Conservation (phyloP, 108 stramenopile species). For the Nitzschia sp. region DNA sequence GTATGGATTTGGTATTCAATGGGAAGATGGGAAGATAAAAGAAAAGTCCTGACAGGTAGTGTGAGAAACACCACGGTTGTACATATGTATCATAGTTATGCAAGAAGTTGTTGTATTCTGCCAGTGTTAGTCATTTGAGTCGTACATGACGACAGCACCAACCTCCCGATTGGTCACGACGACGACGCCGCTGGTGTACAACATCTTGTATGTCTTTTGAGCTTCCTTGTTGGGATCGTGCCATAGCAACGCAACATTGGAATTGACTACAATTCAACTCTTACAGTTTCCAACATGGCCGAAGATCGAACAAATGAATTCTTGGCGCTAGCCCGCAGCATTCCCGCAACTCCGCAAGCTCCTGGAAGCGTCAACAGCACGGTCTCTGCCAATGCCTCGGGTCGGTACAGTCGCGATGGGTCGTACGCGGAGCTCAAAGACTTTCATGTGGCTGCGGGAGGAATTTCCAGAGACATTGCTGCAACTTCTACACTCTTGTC, state of each 20-base stretch:
- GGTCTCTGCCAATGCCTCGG: slow-evolving; percentile 18
- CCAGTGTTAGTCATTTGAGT: no score
- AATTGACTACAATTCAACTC: not conserved
- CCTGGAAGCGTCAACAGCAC: slow-evolving; percentile 11
- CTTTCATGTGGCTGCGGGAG: slow-evolving; percentile 74
- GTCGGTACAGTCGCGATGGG: slow-evolving; percentile 18
- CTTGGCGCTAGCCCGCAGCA: slow-evolving; percentile 57
- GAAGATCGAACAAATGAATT: slow-evolving; percentile 77
- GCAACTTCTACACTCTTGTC: slow-evolving; percentile 62
- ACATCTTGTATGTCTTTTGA: no score
- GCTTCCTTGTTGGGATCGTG: no score
- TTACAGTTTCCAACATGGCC: slow-evolving; percentile 35
- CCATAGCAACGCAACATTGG: no score
- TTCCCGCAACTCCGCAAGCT: slow-evolving; percentile 29
- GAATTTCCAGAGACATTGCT: slow-evolving; percentile 76
- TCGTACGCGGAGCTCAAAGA: slow-evolving; percentile 53
- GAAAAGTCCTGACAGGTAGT: no score
- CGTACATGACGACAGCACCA: no score
- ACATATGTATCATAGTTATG: no score
- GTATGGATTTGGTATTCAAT: slow-evolving; percentile 1
- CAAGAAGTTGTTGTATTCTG: no score
- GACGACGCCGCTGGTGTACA: no score
- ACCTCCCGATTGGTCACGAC: no score
- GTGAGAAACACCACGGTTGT: no score
- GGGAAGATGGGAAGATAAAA: no score